Evolutionary conservation across 23 red algal genomes (phyloP).

Genomic region (Gracilariopsis chorda): DNA sequence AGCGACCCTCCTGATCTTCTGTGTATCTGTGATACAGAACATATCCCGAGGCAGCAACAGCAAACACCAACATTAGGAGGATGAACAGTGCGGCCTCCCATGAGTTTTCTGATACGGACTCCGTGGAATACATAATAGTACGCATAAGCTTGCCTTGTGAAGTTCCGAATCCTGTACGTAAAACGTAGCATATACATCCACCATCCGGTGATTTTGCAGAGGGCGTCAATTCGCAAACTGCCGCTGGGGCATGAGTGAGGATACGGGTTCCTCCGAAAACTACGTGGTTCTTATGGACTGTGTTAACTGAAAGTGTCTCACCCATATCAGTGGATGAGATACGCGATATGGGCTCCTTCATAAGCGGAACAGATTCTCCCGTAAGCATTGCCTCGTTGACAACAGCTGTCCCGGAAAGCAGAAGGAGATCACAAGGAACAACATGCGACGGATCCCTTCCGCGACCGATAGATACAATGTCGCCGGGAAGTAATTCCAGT

Average conservation of each 20-base stretch:
- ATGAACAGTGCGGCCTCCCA: slow-evolving; percentile 86
- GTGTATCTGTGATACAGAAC: slow-evolving; percentile 80
- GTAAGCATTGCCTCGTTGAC: slow-evolving; percentile 98
- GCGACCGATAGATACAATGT: slow-evolving; percentile 83
- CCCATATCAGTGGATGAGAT: slow-evolving; percentile 1
- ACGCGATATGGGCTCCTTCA: slow-evolving; percentile 83
- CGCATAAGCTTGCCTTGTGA: slow-evolving; percentile 97
- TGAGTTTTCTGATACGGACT: slow-evolving; percentile 85
- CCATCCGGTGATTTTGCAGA: slow-evolving; percentile 56
- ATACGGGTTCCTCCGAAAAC: slow-evolving; percentile 91
- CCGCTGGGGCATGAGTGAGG: slow-evolving; percentile 68
- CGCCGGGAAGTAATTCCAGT: slow-evolving; percentile 84
- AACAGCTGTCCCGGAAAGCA: slow-evolving; percentile 82
- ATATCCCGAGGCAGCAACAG: slow-evolving; percentile 91
- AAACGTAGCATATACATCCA: slow-evolving; percentile 82
- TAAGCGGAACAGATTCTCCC: slow-evolving; percentile 96
- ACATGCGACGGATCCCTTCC: slow-evolving; percentile 58
- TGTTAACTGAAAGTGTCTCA: slow-evolving; percentile 50
- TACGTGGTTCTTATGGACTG: slow-evolving; percentile 78
- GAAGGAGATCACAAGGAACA: slow-evolving; percentile 89
- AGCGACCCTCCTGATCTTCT: slow-evolving; percentile 61
- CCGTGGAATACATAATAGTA: slow-evolving; percentile 93
- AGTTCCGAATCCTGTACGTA: slow-evolving; percentile 96
- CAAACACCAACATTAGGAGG: slow-evolving; percentile 90
- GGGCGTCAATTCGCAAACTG: slow-evolving; percentile 4